These are phyloP conservation scores for Metarhizium rileyi DNA, from an alignment of 2,329 filamentous ascomycete genomes.

Conservation along the genomic window DNA sequence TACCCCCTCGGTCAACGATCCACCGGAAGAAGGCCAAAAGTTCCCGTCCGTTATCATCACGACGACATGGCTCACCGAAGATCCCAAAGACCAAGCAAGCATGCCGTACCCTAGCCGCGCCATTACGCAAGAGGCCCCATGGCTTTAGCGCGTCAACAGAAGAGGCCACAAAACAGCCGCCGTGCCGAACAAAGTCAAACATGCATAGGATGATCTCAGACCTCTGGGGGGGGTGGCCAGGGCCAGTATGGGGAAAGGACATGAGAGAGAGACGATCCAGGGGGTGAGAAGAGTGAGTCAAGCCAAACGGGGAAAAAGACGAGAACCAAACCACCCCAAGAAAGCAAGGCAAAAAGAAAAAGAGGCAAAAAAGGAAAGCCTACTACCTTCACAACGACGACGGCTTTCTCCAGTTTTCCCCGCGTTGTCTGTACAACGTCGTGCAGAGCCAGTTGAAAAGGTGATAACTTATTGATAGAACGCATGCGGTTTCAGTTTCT, in stretches of 20 bases:
- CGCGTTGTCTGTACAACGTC: not conserved
- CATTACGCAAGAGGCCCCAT: not conserved
- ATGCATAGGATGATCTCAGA: not conserved
- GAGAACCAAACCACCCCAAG: not conserved
- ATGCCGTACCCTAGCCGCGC: not conserved
- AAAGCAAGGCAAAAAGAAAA: not conserved
- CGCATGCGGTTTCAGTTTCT: not conserved
- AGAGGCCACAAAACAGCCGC: not conserved
- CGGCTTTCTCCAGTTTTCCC: not conserved
- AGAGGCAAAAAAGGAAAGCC: not conserved
- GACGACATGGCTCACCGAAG: not conserved
- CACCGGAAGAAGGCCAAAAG: too few relatives aligned
- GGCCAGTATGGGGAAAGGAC: not conserved
- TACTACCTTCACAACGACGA: not conserved
- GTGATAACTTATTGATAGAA: not conserved
- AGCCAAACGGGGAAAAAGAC: too few relatives aligned
- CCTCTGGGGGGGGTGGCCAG: not conserved
- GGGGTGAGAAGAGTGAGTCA: too few relatives aligned
- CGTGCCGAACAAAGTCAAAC: not conserved
- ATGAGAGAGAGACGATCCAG: too few relatives aligned
- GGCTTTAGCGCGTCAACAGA: not conserved
- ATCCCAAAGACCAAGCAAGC: not conserved
- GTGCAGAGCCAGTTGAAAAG: not conserved
- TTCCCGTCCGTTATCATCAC: not conserved
- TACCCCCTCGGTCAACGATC: too few relatives aligned